Evolutionary conservation across 345 rosid species (phyloP).

Genomic region (Populus deltoides): DNA sequence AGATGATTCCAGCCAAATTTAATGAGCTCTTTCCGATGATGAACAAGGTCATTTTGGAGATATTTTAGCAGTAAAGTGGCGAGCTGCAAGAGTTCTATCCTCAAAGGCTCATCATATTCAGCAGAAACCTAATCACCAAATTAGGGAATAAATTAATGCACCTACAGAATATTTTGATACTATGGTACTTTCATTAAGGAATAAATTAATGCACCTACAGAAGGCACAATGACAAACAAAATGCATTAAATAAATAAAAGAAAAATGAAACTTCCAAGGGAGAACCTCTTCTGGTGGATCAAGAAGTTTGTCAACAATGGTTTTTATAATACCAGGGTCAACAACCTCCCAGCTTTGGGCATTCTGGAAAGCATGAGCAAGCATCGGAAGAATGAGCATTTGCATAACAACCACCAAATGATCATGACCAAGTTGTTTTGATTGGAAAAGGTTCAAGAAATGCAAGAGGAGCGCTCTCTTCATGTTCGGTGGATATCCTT

Average conservation of each 20-base stretch:
- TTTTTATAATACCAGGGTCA: conserved; percentile 79
- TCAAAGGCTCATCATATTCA: conserved; percentile 90
- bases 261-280: background rate
- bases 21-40: conserved; percentile 94
- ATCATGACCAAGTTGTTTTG: conserved; percentile 88
- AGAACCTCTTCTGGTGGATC: conserved; percentile 99
- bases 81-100: conserved; percentile 96
- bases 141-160: background rate
- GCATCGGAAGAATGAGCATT: conserved; percentile 99
- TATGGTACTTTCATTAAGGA: background rate
- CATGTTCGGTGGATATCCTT: conserved; percentile 82
- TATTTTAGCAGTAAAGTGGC: conserved; percentile 95
- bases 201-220: background rate
- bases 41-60: conserved; percentile 94
- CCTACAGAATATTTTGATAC: conserved; percentile 3
- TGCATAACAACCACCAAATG: conserved; percentile 96
- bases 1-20: conserved; percentile 99
- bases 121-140: conserved; percentile 72
- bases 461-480: conserved; percentile 83
- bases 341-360: conserved; percentile 92
- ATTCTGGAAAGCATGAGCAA: conserved; percentile 91
- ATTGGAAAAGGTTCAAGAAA: conserved; percentile 84
- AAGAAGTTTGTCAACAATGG: conserved; percentile 95
- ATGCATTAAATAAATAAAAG: background rate
- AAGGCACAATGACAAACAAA: background rate